Evolutionary conservation across 1,284 basidiomycete genomes (phyloP), one percentile per base, ranked within the genome.

Genomic region (Tilletia horrida): DNA sequence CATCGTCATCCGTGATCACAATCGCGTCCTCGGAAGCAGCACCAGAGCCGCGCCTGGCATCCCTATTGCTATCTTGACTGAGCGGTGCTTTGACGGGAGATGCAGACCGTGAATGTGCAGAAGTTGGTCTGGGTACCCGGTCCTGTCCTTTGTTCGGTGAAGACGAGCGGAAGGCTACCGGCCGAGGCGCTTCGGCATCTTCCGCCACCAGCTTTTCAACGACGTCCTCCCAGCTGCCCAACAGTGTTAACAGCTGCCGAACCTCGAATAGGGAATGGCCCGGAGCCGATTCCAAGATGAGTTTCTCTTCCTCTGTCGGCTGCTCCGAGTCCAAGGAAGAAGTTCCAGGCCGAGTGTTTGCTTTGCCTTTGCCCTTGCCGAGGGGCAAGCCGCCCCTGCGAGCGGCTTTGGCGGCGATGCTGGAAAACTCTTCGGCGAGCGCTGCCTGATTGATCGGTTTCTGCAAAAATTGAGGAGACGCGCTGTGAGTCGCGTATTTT

Each of bases 191-290:
- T 1, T 21, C 50, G 27, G 50, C 45, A n/a, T 63, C 62, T 43
- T 62, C 35, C 21, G 66, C 62, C 21, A 67, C 62, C 16, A 67
- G 40, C 25, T 57, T 45, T 40, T 67, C 66, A 8, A 67, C 66
- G 25, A 65, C 66, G 21, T 59, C 31, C 57, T 67, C 66, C 66
- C 66, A 67, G 50, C 62, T 65, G 16, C 66, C 66, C 23, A 62
- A 48, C 52, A 63, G 45, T 25, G 64, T 55, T 42, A 67, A 52
- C 16, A 67, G 44, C 9, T 52, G 27, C 23, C 66, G 63, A 2
- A 67, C 63, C 35, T 47, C 47, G 21, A 45, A 62, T 27, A 67
- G 66, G 8, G 48, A 57, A 25, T 62, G 59, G 13, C 62, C 62
- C 4, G 66, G 66, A n/a, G 55, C 63, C 3, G 66, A 67, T 8